Conservation (phyloP, 257 asterid species). For the Solanum infundibuliforme region DNA sequence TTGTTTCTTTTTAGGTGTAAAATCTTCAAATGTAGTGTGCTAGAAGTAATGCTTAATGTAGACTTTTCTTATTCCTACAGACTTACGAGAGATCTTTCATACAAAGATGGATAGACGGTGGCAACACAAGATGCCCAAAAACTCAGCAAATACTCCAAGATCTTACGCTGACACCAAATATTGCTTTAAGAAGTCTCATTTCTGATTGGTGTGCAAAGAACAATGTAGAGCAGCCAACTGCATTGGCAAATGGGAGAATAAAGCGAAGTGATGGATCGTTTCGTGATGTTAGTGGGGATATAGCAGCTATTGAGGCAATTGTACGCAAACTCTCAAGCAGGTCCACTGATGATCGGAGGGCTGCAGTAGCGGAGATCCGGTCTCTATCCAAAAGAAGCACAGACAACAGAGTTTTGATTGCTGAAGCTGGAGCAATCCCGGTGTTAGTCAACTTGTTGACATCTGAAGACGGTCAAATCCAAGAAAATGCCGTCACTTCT, state of each 20-base stretch:
- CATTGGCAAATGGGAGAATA: conserved; percentile 43
- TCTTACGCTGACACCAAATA: conserved; percentile 79
- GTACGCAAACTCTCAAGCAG: conserved; percentile 62
- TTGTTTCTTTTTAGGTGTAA: neutral
- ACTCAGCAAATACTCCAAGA: conserved; percentile 82
- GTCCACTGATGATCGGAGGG: conserved; percentile 46
- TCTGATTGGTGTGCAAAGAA: conserved; percentile 72
- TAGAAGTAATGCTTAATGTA: neutral
- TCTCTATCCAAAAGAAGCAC: conserved; percentile 89
- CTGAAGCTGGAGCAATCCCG: conserved; percentile 92
- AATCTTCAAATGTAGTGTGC: neutral
- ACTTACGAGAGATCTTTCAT: conserved; percentile 93
- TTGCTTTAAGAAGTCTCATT: conserved; percentile 63
- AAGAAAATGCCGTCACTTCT: conserved; percentile 87
- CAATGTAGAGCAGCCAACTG: conserved; percentile 57
- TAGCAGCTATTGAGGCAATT: conserved; percentile 53
- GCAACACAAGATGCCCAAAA: conserved; percentile 92
- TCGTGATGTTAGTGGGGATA: conserved; percentile 66
- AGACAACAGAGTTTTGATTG: conserved; percentile 76
- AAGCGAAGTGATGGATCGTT: conserved; percentile 84
- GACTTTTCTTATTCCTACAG: conserved; percentile 26
- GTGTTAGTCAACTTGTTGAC: conserved; percentile 60
- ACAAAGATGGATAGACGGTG: conserved; percentile 92
- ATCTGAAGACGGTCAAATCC: conserved; percentile 49
- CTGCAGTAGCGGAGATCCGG: conserved; percentile 75